Percentiles rank a stretch among this genome's conserved stretches.
Conservation (phyloP, 2,329 filamentous ascomycete genomes). For the Cephalotrichum gorgonifer region DNA sequence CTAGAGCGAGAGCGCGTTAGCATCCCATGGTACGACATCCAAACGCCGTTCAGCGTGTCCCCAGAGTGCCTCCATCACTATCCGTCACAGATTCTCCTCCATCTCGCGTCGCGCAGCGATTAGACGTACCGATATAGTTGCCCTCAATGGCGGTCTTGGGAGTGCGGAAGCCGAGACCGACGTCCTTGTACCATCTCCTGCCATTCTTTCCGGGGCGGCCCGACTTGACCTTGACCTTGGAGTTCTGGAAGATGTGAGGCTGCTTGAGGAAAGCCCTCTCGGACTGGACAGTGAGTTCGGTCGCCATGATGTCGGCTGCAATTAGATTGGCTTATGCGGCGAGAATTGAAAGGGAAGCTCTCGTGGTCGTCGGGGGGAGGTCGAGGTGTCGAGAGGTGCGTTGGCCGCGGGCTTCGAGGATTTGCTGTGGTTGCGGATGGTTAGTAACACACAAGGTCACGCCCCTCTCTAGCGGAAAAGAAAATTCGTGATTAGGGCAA, state of each 20-base stretch:
- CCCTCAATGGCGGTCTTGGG: conserved; percentile 98
- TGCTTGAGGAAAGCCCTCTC: conserved; percentile 99
- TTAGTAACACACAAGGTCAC: conserved; percentile 3
- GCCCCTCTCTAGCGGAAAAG: conserved; percentile 2
- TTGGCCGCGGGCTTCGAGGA: conserved; percentile 3
- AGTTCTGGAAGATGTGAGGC: conserved; percentile 99
- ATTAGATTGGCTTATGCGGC: not conserved
- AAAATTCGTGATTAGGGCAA: conserved; percentile 6
- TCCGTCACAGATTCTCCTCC: conserved; percentile 6
- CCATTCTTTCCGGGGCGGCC: conserved; percentile 82
- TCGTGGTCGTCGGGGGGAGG: not conserved
- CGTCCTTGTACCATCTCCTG: conserved; percentile 97
- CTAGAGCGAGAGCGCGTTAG: conserved; percentile 30
- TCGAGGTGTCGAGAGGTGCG: conserved; percentile 4
- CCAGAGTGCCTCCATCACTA: not conserved
- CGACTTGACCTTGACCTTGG: conserved; percentile 82
- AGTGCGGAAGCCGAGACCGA: conserved; percentile 97
- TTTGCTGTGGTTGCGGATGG: conserved; percentile 6
- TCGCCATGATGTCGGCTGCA: conserved; percentile 59
- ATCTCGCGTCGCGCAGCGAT: not conserved
- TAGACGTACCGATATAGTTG: conserved; percentile 89
- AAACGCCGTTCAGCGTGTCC: not conserved
- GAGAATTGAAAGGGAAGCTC: not conserved
- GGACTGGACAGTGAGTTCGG: conserved; percentile 98
- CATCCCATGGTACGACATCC: not conserved